Conservation (phyloP, 345 rosid genomes). For the Stellera chamaejasme region DNA sequence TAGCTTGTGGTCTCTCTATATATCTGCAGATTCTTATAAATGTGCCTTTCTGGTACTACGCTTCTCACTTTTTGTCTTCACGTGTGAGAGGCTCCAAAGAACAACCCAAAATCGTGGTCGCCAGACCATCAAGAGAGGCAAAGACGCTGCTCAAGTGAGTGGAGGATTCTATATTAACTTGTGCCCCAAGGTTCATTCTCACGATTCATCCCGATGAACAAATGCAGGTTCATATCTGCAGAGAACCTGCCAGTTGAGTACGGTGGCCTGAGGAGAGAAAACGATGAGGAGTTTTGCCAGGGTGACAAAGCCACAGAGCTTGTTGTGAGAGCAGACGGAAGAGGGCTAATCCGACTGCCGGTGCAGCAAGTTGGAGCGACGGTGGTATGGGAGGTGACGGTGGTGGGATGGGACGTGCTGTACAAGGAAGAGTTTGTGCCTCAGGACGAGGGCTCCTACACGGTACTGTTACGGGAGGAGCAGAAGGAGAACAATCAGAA, state of each 20-base stretch:
- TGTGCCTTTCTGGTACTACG: constrained; percentile 53
- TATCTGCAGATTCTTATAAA: constrained; percentile 41
- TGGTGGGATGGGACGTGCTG: constrained; percentile 43
- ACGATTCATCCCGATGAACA: not conserved
- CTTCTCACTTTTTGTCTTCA: constrained; percentile 24
- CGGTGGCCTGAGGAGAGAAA: constrained; percentile 46
- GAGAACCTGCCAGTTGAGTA: constrained; percentile 47
- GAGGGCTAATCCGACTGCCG: constrained; percentile 27
- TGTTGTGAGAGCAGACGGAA: constrained; percentile 18
- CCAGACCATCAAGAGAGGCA: constrained; percentile 38
- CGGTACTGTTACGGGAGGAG: constrained; percentile 20
- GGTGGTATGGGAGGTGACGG: constrained; percentile 39
- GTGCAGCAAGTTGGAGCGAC: constrained; percentile 49
- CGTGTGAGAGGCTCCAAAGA: constrained; percentile 21
- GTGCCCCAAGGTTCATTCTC: not conserved
- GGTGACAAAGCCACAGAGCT: constrained; percentile 32
- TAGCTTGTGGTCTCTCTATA: too few relatives aligned
- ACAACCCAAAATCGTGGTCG: constrained; percentile 27
- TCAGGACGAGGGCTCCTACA: constrained; percentile 55
- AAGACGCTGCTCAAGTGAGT: constrained; percentile 52
- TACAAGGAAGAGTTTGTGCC: constrained; percentile 58
- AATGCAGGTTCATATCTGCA: constrained; percentile 28
- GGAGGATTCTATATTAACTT: not conserved
- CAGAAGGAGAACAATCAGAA: constrained; percentile 28
- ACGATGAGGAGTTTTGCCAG: constrained; percentile 31